These are phyloP conservation scores for Terfezia claveryi DNA, from an alignment of 495 filamentous ascomycete species.

Conservation along the genomic window DNA sequence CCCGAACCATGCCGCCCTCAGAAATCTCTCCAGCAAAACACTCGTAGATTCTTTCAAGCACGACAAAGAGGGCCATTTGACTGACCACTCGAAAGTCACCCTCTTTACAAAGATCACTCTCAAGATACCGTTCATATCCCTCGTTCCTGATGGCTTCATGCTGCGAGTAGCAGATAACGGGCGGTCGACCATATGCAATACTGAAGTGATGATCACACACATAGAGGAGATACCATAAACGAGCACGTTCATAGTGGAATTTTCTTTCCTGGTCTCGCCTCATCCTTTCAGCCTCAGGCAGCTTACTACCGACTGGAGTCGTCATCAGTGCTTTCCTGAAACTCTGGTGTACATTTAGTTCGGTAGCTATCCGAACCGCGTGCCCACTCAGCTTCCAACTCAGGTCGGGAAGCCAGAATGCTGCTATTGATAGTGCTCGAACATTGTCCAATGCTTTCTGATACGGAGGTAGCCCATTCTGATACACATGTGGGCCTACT, in stretches of 20 bases:
- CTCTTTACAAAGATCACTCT: slow-evolving; percentile 25
- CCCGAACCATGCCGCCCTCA: not conserved
- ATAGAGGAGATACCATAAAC: slow-evolving; percentile 19
- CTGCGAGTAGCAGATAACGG: slow-evolving; percentile 25
- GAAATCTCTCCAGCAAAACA: slow-evolving; percentile 19
- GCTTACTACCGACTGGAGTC: not conserved
- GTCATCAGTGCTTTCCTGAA: slow-evolving; percentile 26
- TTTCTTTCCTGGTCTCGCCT: not conserved
- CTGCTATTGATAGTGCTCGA: slow-evolving; percentile 21
- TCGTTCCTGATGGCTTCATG: slow-evolving; percentile 28
- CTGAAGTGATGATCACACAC: slow-evolving; percentile 27
- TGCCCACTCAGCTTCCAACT: slow-evolving; percentile 25
- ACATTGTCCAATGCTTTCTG: slow-evolving; percentile 17
- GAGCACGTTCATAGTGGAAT: not conserved
- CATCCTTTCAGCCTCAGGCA: not conserved
- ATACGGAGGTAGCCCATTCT: not conserved
- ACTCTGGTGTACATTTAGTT: slow-evolving; percentile 22
- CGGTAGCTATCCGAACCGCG: slow-evolving; percentile 24
- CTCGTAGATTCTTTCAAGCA: slow-evolving; percentile 35
- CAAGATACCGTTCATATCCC: slow-evolving; percentile 28
- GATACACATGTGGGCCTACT: not conserved
- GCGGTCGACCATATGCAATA: slow-evolving; percentile 23
- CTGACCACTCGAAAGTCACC: slow-evolving; percentile 33
- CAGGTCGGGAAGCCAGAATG: slow-evolving; percentile 24
- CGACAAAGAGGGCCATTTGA: slow-evolving; percentile 36